Conservation (phyloP, 2,329 filamentous ascomycete genomes). For the Scedosporium dehoogii region DNA sequence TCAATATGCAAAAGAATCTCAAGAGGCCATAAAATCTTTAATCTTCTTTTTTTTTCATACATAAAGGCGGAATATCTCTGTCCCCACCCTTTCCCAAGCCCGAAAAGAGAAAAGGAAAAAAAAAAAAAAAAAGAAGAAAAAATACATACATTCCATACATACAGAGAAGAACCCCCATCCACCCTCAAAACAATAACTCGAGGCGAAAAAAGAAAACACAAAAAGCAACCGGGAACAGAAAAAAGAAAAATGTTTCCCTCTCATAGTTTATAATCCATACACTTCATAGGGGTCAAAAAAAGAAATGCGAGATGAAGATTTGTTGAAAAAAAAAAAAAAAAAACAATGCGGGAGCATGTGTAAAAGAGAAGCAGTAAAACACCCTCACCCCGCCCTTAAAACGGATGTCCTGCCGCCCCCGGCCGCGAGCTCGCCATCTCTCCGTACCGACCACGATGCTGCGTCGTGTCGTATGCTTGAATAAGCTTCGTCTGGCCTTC, state of each 20-base stretch:
- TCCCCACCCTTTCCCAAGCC: too few relatives aligned
- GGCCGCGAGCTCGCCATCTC: constrained; percentile 64
- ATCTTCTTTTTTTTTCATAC: too few relatives aligned
- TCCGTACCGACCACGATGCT: constrained; percentile 81
- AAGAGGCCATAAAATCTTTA: too few relatives aligned
- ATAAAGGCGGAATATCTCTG: too few relatives aligned
- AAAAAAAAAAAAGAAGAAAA: too few relatives aligned
- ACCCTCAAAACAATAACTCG: background rate
- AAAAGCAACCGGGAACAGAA: background rate
- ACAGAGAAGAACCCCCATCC: too few relatives aligned
- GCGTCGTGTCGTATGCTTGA: constrained; percentile 96
- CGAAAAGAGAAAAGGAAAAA: too few relatives aligned
- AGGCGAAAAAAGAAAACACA: background rate
- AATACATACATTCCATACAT: too few relatives aligned
- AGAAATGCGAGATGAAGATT: background rate
- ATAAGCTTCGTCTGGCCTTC: constrained; percentile 91
- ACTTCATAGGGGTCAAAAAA: background rate
- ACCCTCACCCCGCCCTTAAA: background rate
- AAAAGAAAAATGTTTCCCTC: too few relatives aligned
- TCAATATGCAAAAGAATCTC: too few relatives aligned
- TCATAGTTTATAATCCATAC: too few relatives aligned
- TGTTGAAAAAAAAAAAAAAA: constrained; percentile 2
- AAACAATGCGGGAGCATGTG: background rate
- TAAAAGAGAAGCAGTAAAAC: background rate
- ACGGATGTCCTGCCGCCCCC: background rate